Evolutionary conservation across 1,284 basidiomycete genomes (phyloP), one percentile per base, ranked within the genome.

Genomic region (Boletus smithii): DNA sequence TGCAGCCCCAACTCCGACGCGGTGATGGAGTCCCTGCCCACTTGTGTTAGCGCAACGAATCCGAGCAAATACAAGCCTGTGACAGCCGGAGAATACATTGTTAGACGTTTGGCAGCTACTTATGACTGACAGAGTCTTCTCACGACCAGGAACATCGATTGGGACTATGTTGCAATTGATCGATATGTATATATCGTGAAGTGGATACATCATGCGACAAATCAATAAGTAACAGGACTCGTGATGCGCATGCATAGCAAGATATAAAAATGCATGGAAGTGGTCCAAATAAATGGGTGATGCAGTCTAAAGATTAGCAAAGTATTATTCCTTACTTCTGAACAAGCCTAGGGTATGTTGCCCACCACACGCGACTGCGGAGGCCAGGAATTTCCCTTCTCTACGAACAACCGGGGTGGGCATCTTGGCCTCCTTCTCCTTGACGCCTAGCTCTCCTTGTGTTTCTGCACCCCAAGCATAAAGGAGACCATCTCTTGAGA

Each of bases 401-500:
- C 76, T 77, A 42, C 83, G 79, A 23, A 88, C 85, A 33, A 88
- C 74, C n/a, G 76, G 69, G 16, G 68, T 75, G 2, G 84, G 83
- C 4, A 77, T 81, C 55, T 69, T 69, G 34, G 80, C 78, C 51
- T 76, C 77, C 56, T 79, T 78, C 63, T 77, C 70, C 20, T 75
- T 80, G 54, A 77, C 81, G 53, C 76, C 89, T 48, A 78, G 77
- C 71, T 78, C 91, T 63, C 74, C 82, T 67, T 78, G 83, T 43
- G 83, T 79, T 17, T 91, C 90, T 54, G 88, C 81, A 39, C 92
- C 92, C 92, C 92, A 95, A 32, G 84, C 76, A 63, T 91, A 94
- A 52, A 91, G 70, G 23, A 87, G 85, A 10, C 92, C 92, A 35
- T 77, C 83, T 46, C 72, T 70, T 14, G 88, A 88, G 39, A 94